These are phyloP conservation scores for Cubamyces sp. DNA, from an alignment of 768 basidiomycete genomes.

Conservation along the genomic window DNA sequence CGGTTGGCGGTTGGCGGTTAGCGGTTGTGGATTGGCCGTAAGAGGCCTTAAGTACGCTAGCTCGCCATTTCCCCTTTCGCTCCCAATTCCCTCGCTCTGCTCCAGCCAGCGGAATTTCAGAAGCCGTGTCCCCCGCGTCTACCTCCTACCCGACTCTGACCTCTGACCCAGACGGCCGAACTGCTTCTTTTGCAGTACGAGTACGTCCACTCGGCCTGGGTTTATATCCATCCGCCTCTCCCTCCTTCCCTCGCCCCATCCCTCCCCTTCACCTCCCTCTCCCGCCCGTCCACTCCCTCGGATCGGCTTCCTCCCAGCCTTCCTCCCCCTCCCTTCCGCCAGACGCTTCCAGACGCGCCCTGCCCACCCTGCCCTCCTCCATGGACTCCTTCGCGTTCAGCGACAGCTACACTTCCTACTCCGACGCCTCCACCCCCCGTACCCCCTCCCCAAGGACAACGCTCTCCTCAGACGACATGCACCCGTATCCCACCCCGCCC, in stretches of 20 bases:
- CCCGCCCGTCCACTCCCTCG: neutral
- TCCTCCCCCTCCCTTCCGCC: slow-evolving; percentile 25
- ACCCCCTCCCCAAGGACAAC: slow-evolving; percentile 67
- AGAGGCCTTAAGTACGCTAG: slow-evolving; percentile 12
- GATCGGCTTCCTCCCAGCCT: slow-evolving; percentile 1
- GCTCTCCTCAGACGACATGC: slow-evolving; percentile 41
- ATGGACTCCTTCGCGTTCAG: slow-evolving; percentile 52
- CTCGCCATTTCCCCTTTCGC: too few relatives aligned
- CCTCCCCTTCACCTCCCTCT: neutral
- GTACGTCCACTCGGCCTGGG: neutral
- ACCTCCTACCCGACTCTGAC: neutral
- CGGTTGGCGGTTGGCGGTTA: too few relatives aligned
- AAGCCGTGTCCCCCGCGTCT: neutral
- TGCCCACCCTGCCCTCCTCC: slow-evolving; percentile 19
- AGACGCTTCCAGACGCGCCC: slow-evolving; percentile 22
- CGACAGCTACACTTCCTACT: slow-evolving; percentile 66
- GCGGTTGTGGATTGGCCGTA: slow-evolving; percentile 1
- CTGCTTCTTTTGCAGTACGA: neutral
- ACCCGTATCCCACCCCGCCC: slow-evolving; percentile 35
- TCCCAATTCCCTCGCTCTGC: neutral
- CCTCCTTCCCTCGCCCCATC: neutral
- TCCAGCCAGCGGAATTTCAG: neutral
- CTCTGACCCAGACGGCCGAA: neutral
- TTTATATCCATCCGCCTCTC: neutral
- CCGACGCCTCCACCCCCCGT: slow-evolving; percentile 70